These are phyloP conservation scores for Malassezia restricta DNA, from an alignment of 1,284 basidiomycete species.

Conservation along the genomic window DNA sequence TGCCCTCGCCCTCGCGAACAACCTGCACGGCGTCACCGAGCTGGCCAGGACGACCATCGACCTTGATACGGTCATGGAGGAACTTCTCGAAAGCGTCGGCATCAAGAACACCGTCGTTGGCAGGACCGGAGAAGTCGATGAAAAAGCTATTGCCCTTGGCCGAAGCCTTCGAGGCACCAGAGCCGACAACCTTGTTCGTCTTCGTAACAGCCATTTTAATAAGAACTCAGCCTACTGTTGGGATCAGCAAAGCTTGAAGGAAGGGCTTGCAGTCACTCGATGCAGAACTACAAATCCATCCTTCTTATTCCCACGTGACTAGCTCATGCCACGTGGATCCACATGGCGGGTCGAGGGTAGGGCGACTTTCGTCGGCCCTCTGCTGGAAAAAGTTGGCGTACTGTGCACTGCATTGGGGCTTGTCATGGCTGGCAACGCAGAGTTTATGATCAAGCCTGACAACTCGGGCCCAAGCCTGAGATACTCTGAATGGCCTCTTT, in stretches of 20 bases:
- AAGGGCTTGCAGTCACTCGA: neutral
- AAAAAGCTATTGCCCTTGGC: constrained; percentile 76
- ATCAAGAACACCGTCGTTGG: constrained; percentile 78
- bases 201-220: constrained; percentile 28
- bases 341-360: constrained; percentile 2
- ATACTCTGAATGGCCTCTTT: constrained; percentile 91
- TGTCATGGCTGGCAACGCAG: constrained; percentile 23
- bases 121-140: constrained; percentile 88
- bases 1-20: constrained; percentile 47
- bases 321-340: neutral
- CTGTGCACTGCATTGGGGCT: constrained; percentile 6
- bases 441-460: constrained; percentile 49
- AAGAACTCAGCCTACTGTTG: constrained; percentile 12
- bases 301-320: constrained; percentile 7
- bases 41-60: constrained; percentile 55
- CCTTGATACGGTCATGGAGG: constrained; percentile 85
- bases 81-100: constrained; percentile 82
- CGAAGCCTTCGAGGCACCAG: constrained; percentile 24
- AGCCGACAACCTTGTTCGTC: constrained; percentile 29
- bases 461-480: constrained; percentile 51
- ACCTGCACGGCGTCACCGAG: constrained; percentile 50
- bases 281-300: constrained; percentile 14
- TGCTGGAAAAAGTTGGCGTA: constrained; percentile 2
- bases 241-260: constrained; percentile 17
- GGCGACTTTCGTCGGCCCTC: neutral